These are phyloP conservation scores for Asterophora lycoperdoides DNA, from an alignment of 768 basidiomycete genomes.

Conservation along the genomic window DNA sequence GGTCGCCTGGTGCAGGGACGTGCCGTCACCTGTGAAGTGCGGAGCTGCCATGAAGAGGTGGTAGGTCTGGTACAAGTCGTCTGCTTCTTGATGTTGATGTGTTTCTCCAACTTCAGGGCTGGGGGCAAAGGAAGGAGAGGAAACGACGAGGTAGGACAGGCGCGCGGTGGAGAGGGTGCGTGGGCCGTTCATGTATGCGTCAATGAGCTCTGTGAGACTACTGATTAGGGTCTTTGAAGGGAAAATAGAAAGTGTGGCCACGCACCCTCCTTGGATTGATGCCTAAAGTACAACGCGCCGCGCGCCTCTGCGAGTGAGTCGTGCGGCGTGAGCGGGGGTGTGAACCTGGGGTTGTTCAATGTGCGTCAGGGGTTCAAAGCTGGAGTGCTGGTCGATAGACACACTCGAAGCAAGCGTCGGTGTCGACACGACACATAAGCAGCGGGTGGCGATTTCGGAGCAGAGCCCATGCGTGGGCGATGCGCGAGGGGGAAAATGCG, in stretches of 20 bases:
- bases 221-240: neutral
- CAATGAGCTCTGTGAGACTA: constrained; percentile 36
- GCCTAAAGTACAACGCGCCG: constrained; percentile 33
- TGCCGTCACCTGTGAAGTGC: constrained; percentile 68
- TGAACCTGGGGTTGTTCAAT: constrained; percentile 36
- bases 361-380: too few relatives aligned
- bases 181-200: constrained; percentile 56
- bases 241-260: neutral
- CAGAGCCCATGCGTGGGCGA: constrained; percentile 53
- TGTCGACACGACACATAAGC: constrained; percentile 40
- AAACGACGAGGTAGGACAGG: constrained; percentile 46
- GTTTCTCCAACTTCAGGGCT: neutral
- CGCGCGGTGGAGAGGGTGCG: constrained; percentile 49
- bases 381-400: neutral
- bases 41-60: constrained; percentile 57
- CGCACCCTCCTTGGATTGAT: constrained; percentile 41
- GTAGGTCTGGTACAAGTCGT: constrained; percentile 7
- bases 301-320: constrained; percentile 41
- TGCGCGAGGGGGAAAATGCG: constrained; percentile 27
- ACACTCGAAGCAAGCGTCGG: neutral
- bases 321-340: constrained; percentile 31
- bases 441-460: constrained; percentile 55
- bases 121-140: neutral
- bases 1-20: constrained; percentile 59
- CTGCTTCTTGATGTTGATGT: constrained; percentile 1